phyloP scores from a whole-genome alignment of 129 eudicot genomes.

The Erigeron canadensis region DNA sequence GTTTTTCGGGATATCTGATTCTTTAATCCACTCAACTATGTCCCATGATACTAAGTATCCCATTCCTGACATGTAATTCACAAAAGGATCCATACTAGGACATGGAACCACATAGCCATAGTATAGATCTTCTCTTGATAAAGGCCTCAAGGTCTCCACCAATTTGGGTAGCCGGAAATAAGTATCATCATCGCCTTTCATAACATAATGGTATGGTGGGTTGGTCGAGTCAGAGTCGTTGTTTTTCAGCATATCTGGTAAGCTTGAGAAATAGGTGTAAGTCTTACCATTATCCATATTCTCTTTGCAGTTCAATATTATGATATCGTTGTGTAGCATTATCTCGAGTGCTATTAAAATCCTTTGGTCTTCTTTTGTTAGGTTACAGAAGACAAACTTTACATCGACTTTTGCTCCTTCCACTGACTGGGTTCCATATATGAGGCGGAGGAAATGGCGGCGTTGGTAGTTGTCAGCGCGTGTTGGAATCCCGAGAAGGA shows the following conservation, averaged over 20 bases:
- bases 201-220: conserved; percentile 84
- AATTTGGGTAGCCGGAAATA: conserved; percentile 58
- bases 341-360: conserved; percentile 76
- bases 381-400: conserved; percentile 83
- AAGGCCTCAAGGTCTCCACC: conserved; percentile 61
- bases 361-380: conserved; percentile 82
- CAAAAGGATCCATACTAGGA: conserved; percentile 83
- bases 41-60: conserved; percentile 87
- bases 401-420: conserved; percentile 60
- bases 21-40: conserved; percentile 71
- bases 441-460: conserved; percentile 72
- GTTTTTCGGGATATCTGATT: conserved; percentile 56
- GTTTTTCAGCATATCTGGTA: conserved; percentile 54
- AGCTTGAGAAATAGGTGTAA: conserved; percentile 75
- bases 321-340: conserved; percentile 73
- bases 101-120: conserved; percentile 89
- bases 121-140: conserved; percentile 73
- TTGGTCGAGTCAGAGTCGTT: conserved; percentile 24
- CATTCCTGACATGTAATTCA: conserved; percentile 94
- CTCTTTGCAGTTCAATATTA: conserved; percentile 72
- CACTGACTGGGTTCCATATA: conserved; percentile 73
- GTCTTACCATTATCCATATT: conserved; percentile 95
- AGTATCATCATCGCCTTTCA: conserved; percentile 76
- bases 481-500: conserved; percentile 71
- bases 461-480: conserved; percentile 76